These are phyloP conservation scores for Artomyces pyxidatus DNA, from an alignment of 768 basidiomycete species.

Conservation along the genomic window DNA sequence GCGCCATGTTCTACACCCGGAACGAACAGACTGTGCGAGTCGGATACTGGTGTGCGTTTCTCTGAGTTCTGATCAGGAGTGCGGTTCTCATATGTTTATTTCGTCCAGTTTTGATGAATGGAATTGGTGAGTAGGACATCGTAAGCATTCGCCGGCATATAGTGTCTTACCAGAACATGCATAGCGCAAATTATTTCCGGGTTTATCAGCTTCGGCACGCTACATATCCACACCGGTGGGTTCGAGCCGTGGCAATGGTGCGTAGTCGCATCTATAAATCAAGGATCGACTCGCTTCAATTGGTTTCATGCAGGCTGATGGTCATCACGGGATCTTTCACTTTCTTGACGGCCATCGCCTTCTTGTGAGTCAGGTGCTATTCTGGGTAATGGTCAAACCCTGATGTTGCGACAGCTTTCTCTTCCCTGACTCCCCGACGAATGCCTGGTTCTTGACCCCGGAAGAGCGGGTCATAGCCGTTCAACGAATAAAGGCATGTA, in stretches of 20 bases:
- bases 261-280: conserved; percentile 2
- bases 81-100: not conserved
- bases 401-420: conserved; percentile 36
- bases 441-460: conserved; percentile 63
- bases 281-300: conserved; percentile 6
- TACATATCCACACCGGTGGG: conserved; percentile 47
- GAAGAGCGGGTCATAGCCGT: conserved; percentile 59
- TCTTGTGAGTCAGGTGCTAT: conserved; percentile 36
- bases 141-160: not conserved
- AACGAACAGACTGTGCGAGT: conserved; percentile 60
- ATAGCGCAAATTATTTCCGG: conserved; percentile 64
- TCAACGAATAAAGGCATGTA: conserved; percentile 48
- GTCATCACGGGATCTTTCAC: conserved; percentile 59
- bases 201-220: conserved; percentile 56
- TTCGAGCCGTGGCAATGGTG: conserved; percentile 75
- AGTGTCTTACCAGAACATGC: not conserved
- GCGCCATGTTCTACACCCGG: conserved; percentile 71
- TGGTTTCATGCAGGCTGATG: conserved; percentile 48
- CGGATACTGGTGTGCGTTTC: conserved; percentile 66
- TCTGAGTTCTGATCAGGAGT: no score
- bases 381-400: no score
- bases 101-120: conserved; percentile 66
- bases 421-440: conserved; percentile 71
- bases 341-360: conserved; percentile 39
- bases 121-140: conserved; percentile 38